Evolutionary conservation across 169 alveolate genomes (phyloP).

Genomic region (Cryptosporidium muris): DNA sequence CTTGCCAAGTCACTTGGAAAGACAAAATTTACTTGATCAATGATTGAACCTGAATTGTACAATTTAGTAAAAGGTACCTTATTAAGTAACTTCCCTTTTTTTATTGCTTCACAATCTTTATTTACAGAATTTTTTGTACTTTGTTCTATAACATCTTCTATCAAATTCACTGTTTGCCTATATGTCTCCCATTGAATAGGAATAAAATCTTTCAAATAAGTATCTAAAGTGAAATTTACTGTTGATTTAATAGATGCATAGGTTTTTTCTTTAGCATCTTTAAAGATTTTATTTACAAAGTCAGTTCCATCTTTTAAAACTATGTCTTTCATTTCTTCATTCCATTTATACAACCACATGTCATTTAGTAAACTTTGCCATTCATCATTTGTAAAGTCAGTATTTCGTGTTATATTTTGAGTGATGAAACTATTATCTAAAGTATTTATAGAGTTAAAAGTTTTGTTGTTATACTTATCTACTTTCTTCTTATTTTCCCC

Average conservation of each 20-base stretch:
- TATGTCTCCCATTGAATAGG: conserved; percentile 64
- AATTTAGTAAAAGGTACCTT: neutral
- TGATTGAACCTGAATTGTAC: neutral
- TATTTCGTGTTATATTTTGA: neutral
- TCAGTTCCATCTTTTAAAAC: neutral
- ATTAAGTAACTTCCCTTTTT: neutral
- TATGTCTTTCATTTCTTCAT: conserved; percentile 7
- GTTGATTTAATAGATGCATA: conserved; percentile 23
- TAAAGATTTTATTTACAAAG: neutral
- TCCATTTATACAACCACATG: conserved; percentile 16
- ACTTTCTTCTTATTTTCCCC: no score
- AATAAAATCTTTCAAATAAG: conserved; percentile 3
- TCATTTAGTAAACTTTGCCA: neutral
- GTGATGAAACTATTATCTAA: neutral
- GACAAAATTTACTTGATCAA: conserved; percentile 22
- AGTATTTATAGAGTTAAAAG: neutral
- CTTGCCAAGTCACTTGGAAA: conserved; percentile 42
- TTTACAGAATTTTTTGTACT: neutral
- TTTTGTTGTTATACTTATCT: neutral
- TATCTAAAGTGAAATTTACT: neutral
- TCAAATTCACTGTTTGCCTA: conserved; percentile 4
- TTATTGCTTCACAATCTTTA: neutral
- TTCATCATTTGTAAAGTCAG: neutral
- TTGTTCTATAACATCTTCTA: neutral
- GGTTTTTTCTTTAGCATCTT: conserved; percentile 2